phyloP scores from a whole-genome alignment of 176 grass and related monocot genomes.

The Otatea glauca region DNA sequence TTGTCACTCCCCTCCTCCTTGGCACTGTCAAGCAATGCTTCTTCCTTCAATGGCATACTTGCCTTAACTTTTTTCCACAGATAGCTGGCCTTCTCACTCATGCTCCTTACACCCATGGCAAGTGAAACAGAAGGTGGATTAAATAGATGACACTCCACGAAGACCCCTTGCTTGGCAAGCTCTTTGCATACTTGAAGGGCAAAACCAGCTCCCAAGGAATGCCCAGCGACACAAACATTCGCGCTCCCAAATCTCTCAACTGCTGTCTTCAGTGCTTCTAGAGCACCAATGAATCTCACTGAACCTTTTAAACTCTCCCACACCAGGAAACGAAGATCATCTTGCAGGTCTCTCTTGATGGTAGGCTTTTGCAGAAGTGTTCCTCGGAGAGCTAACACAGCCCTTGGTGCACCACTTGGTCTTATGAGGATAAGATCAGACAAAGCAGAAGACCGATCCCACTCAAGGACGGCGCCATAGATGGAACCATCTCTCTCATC shows the following conservation, averaged over 20 bases:
- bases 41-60: slow-evolving; percentile 60
- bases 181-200: slow-evolving; percentile 83
- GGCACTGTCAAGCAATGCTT: slow-evolving; percentile 30
- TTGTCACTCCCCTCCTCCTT: slow-evolving; percentile 47
- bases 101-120: slow-evolving; percentile 76
- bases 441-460: slow-evolving; percentile 81
- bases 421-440: slow-evolving; percentile 71
- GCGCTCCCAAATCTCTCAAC: slow-evolving; percentile 63
- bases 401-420: slow-evolving; percentile 73
- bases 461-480: slow-evolving; percentile 79
- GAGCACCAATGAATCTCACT: slow-evolving; percentile 68
- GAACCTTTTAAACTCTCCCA: slow-evolving; percentile 88
- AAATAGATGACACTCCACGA: slow-evolving; percentile 88
- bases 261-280: slow-evolving; percentile 59
- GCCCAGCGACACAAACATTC: slow-evolving; percentile 73
- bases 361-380: slow-evolving; percentile 77
- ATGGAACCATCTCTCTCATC: slow-evolving; percentile 90
- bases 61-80: slow-evolving; percentile 72
- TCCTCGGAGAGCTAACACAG: slow-evolving; percentile 78
- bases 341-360: slow-evolving; percentile 75
- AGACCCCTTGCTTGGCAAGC: slow-evolving; percentile 77
- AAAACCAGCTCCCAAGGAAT: slow-evolving; percentile 84
- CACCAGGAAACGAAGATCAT: slow-evolving; percentile 83
- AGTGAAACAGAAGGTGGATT: slow-evolving; percentile 94
- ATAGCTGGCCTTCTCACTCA: slow-evolving; percentile 72